Percentiles rank a stretch among this genome's conserved stretches.
These are phyloP conservation scores for Cantharellus cinnabarinus DNA, from an alignment of 768 basidiomycete species.

Conservation along the genomic window DNA sequence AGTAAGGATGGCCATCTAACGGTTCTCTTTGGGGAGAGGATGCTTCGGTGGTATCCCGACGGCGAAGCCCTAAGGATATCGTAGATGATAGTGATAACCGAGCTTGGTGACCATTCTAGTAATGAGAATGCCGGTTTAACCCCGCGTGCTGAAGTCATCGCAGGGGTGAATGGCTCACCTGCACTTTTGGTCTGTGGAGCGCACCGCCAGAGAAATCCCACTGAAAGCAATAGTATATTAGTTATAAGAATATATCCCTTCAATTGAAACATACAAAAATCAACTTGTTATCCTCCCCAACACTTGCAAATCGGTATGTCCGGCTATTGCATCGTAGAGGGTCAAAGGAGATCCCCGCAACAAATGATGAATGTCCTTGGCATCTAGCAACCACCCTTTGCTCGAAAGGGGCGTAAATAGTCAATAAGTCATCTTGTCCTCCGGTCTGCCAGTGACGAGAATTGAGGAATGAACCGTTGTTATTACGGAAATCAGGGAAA, in stretches of 20 bases:
- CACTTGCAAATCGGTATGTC: conserved; percentile 76
- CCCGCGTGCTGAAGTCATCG: conserved; percentile 11
- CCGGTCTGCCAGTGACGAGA: conserved; percentile 38
- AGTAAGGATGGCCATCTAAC: conserved; percentile 15
- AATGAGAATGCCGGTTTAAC: background rate
- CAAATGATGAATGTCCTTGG: conserved; percentile 92
- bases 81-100: conserved; percentile 63
- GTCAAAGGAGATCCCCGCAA: conserved; percentile 78
- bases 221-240: conserved; percentile 22
- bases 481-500: conserved; percentile 4
- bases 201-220: conserved; percentile 91
- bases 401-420: conserved; percentile 88
- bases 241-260: conserved; percentile 6
- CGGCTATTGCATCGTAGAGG: conserved; percentile 70
- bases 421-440: conserved; percentile 90
- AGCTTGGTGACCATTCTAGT: conserved; percentile 32
- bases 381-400: conserved; percentile 87
- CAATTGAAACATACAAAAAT: conserved; percentile 41
- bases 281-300: conserved; percentile 91
- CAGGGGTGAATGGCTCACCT: conserved; percentile 23
- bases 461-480: background rate
- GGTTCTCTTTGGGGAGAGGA: background rate
- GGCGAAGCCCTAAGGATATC: conserved; percentile 45
- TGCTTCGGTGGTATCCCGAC: conserved; percentile 3
- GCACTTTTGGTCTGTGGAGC: conserved; percentile 70